Conservation (phyloP, 2,329 filamentous ascomycete species). For the Coleophoma crateriformis region DNA sequence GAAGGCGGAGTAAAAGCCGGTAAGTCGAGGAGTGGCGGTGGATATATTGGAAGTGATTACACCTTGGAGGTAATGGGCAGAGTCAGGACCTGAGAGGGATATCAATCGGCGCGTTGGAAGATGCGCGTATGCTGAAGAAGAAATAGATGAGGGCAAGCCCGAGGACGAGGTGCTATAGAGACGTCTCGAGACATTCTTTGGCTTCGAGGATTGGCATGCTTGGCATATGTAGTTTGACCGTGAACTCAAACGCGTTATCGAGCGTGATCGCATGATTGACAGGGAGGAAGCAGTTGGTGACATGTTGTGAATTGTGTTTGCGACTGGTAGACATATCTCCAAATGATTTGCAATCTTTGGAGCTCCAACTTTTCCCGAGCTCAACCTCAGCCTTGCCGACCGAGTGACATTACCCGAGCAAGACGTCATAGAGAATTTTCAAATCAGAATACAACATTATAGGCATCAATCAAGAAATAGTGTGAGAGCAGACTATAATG, state of each 20-base stretch:
- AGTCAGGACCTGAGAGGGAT: conserved; percentile 71
- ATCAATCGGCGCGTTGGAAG: conserved; percentile 76
- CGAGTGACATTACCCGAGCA: no score
- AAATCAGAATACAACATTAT: not conserved
- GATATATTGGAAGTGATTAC: conserved; percentile 70
- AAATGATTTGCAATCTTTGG: no score
- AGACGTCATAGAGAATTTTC: no score
- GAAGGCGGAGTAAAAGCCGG: conserved; percentile 75
- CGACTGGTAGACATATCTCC: no score
- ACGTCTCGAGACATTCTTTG: not conserved
- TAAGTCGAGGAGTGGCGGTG: conserved; percentile 28
- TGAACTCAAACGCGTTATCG: conserved; percentile 2
- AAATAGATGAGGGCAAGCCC: conserved; percentile 32
- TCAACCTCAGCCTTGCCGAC: no score
- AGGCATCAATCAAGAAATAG: no score
- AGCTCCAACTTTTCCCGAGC: no score
- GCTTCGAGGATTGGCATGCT: conserved; percentile 11
- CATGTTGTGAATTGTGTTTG: no score
- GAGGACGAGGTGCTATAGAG: conserved; percentile 2
- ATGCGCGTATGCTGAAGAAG: conserved; percentile 40
- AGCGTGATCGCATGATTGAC: conserved; percentile 14
- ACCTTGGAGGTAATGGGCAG: conserved; percentile 81
- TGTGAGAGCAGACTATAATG: no score
- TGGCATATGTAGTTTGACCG: conserved; percentile 15
- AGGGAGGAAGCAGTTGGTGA: not conserved